These are phyloP conservation scores for Diplotaxis tenuifolia DNA, from an alignment of 345 rosid species.

Conservation along the genomic window DNA sequence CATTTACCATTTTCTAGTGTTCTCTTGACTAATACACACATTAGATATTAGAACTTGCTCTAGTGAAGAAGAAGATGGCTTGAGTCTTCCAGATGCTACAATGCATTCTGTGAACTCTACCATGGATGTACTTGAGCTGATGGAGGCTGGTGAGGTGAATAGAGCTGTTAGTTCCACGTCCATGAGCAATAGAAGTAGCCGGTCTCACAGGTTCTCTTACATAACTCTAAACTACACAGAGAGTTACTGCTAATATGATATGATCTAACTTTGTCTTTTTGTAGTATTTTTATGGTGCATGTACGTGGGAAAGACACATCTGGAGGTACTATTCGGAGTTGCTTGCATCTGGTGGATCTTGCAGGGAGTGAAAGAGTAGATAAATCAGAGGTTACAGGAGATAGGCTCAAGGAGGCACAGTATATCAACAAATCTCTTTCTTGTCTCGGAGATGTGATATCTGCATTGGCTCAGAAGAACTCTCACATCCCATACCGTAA, in stretches of 20 bases:
- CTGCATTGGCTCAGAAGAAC: conserved; percentile 84
- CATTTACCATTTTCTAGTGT: neutral
- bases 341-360: conserved; percentile 94
- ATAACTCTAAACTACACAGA: conserved; percentile 5
- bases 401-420: conserved; percentile 87
- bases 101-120: conserved; percentile 68
- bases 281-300: conserved; percentile 81
- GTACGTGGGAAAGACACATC: conserved; percentile 60
- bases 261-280: neutral
- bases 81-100: conserved; percentile 56
- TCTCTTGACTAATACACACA: conserved; percentile 28
- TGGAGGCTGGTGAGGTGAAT: conserved; percentile 81
- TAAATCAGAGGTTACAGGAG: conserved; percentile 93
- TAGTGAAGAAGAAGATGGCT: conserved; percentile 10
- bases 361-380: conserved; percentile 98
- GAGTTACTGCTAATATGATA: conserved; percentile 37
- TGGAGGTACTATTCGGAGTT: conserved; percentile 65
- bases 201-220: conserved; percentile 77
- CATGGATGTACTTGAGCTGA: conserved; percentile 65
- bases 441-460: conserved; percentile 89
- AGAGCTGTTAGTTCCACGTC: conserved; percentile 81
- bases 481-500: conserved; percentile 91
- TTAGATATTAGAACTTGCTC: conserved; percentile 52
- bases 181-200: conserved; percentile 71
- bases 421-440: conserved; percentile 90